Evolutionary conservation across 768 basidiomycete species (phyloP).

Genomic region (Phaeotremella skinneri): DNA sequence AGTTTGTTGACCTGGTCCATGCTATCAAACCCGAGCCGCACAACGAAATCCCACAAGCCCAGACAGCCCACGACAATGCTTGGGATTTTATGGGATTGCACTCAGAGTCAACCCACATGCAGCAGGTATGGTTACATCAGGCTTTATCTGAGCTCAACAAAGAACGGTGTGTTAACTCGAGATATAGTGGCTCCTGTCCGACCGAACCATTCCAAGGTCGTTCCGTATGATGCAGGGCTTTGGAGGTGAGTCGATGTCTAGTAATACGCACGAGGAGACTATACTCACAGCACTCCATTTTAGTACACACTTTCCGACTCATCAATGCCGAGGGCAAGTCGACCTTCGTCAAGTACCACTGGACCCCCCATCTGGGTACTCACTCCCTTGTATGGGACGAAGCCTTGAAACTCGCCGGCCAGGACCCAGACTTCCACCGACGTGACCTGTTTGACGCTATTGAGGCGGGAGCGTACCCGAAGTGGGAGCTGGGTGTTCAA

Average conservation of each 20-base stretch:
- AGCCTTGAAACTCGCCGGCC: constrained; percentile 68
- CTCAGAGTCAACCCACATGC: constrained; percentile 56
- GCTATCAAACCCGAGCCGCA: constrained; percentile 86
- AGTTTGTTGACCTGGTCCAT: constrained; percentile 83
- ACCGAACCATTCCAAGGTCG: constrained; percentile 80
- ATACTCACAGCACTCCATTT: constrained; percentile 53
- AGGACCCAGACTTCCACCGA: constrained; percentile 88
- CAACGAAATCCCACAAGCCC: constrained; percentile 61
- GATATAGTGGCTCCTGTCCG: constrained; percentile 75
- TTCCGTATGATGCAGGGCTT: constrained; percentile 85
- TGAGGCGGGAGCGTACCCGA: constrained; percentile 65
- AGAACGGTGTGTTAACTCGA: constrained; percentile 53
- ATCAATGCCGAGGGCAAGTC: constrained; percentile 66
- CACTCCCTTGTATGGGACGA: constrained; percentile 88
- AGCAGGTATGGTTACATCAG: constrained; percentile 8
- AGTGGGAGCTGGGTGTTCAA: constrained; percentile 78
- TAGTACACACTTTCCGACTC: constrained; percentile 77
- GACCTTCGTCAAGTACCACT: constrained; percentile 86
- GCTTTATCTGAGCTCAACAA: constrained; percentile 57
- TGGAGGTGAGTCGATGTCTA: constrained; percentile 32
- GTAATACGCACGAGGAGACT: constrained; percentile 47
- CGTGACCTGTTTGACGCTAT: constrained; percentile 85
- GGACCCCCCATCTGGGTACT: constrained; percentile 77
- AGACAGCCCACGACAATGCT: constrained; percentile 70
- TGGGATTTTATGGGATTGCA: constrained; percentile 79